Evolutionary conservation across 495 filamentous ascomycete genomes (phyloP), one percentile per base, ranked within the genome.

Genomic region (Penicillium tannophilum): DNA sequence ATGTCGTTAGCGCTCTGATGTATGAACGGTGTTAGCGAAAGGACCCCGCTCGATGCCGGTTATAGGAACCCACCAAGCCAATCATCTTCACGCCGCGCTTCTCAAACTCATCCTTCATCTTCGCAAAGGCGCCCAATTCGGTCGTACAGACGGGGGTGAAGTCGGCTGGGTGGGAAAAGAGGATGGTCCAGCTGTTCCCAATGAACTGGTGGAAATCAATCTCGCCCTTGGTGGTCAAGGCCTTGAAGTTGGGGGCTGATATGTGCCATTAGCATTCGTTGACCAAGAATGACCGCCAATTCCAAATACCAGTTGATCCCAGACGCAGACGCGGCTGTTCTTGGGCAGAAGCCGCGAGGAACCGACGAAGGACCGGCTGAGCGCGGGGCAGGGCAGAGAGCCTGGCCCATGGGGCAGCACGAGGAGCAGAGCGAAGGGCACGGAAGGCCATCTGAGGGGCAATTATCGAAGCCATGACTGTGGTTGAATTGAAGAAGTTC

Each of bases 81-180:
- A 89, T 87, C 75, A 88, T 81, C 73, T 88, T 87, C 12, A 88
- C 86, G 24, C 78, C 79, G 7, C 86, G 76, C 65, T 81, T 80
- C 14, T 83, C 77, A 62, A 89, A 89, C 60, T 88, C 83, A 45
- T 72, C 68, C 68, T 83, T 80, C 52, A 88, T 63, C 61, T 84
- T 86, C 11, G 87, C 82, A 58, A 89, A 88, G 1, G 86, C 86
- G 11, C 86, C 86, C 20, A 89, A 77, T 65, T 89, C 86, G 14
- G 87, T 89, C 3, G 86, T 89, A 72, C 86, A 89, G 42, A 88
- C 86, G 17, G 86, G 86, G 1, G 87, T 89, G 73, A 86, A 89
- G 67, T 89, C 86, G 30, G 84, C 85, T 0, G 86, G 86, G 72
- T 89, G 87, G 9, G 85, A 87, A 72, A 89, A 88, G 31, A 89